Conservation (phyloP, 208 protist genomes). For the Kentomonas sorsogonicus region DNA sequence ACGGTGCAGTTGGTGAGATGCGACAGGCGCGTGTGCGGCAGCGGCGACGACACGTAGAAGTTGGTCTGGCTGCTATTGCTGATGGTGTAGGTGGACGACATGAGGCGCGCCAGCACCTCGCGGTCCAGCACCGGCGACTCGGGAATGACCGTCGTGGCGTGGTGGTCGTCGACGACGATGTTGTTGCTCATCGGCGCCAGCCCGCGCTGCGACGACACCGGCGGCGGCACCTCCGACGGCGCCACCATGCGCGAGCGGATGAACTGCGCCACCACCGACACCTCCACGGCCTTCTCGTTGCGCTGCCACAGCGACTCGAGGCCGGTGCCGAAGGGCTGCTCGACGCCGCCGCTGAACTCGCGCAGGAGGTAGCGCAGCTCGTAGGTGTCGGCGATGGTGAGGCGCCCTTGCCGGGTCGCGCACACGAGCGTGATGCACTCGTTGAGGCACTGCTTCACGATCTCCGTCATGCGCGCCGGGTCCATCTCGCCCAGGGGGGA, state of each 20-base stretch:
- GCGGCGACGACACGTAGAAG: constrained; percentile 70
- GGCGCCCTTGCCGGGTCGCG: constrained; percentile 52
- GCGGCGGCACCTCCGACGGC: constrained; percentile 38
- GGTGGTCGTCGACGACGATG: constrained; percentile 38
- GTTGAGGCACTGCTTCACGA: constrained; percentile 74
- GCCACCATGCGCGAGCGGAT: constrained; percentile 77
- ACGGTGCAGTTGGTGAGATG: constrained; percentile 85
- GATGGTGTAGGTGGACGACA: constrained; percentile 71
- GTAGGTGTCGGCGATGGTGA: constrained; percentile 67
- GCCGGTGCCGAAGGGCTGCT: constrained; percentile 82
- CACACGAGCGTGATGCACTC: constrained; percentile 81
- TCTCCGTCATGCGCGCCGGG: constrained; percentile 49
- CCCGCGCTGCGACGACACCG: constrained; percentile 6
- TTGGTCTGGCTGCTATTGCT: constrained; percentile 60
- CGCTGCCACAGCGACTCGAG: constrained; percentile 75
- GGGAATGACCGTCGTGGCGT: constrained; percentile 54
- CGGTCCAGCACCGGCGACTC: constrained; percentile 37
- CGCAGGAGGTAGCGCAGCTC: constrained; percentile 81
- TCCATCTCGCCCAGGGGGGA: constrained; percentile 31
- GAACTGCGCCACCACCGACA: constrained; percentile 82
- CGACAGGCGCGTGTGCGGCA: constrained; percentile 79
- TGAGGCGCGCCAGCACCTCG: constrained; percentile 24
- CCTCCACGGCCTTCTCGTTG: constrained; percentile 79
- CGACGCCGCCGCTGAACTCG: constrained; percentile 79
- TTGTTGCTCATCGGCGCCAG: constrained; percentile 54